Conservation (phyloP, 2,329 filamentous ascomycete genomes). For the Sarocladiaceae sp. region DNA sequence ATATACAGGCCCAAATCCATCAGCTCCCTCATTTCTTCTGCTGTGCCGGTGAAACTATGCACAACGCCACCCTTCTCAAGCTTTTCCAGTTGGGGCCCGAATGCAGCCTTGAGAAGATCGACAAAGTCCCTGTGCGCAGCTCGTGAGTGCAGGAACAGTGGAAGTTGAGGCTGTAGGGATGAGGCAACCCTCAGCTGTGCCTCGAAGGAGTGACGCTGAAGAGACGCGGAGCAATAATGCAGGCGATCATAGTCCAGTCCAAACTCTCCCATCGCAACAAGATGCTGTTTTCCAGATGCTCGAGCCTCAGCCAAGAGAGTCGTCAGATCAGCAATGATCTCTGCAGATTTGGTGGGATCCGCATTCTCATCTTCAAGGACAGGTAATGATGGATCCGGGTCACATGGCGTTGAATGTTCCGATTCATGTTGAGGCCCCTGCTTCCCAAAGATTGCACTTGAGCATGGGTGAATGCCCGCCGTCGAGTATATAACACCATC, state of each 20-base stretch:
- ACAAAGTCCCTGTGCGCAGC: constrained; percentile 87
- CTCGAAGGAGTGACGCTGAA: constrained; percentile 81
- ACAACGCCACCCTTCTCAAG: constrained; percentile 78
- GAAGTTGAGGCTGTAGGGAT: constrained; percentile 65
- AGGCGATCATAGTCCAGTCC: constrained; percentile 95
- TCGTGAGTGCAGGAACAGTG: constrained; percentile 87
- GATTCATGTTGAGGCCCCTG: constrained; percentile 33
- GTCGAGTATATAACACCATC: constrained; percentile 84
- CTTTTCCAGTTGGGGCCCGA: constrained; percentile 54
- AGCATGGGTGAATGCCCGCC: constrained; percentile 91
- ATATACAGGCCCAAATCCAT: constrained; percentile 81
- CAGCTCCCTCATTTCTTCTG: constrained; percentile 77
- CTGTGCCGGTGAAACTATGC: constrained; percentile 89
- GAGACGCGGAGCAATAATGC: constrained; percentile 71
- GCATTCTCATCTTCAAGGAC: constrained; percentile 44
- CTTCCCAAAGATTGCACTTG: constrained; percentile 71
- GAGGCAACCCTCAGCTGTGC: constrained; percentile 77
- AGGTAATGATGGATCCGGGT: constrained; percentile 44
- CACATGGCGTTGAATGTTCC: constrained; percentile 48
- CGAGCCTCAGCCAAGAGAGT: constrained; percentile 59
- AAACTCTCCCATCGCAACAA: constrained; percentile 89
- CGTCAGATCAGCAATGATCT: constrained; percentile 57
- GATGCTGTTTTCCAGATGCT: constrained; percentile 30
- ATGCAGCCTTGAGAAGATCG: constrained; percentile 56
- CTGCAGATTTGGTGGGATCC: constrained; percentile 38